A percentile compares a stretch with the other conserved stretches of the same genome.
These are phyloP conservation scores for Moniliophthora roreri DNA, from an alignment of 1,284 basidiomycete genomes.

Conservation along the genomic window DNA sequence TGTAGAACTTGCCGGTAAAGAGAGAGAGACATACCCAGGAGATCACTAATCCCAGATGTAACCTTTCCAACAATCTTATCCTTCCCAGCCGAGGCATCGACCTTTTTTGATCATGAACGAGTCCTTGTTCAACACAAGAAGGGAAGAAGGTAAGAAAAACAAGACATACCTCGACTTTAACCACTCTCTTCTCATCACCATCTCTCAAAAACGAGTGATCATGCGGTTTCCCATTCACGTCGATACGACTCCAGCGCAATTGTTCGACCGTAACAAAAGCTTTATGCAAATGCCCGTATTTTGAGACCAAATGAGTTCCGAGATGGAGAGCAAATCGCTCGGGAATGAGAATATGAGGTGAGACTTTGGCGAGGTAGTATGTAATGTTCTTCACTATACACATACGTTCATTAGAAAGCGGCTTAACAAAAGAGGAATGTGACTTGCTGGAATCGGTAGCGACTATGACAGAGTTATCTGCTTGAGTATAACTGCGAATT, in stretches of 20 bases:
- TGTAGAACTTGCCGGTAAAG: neutral
- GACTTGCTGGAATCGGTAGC: conserved; percentile 84
- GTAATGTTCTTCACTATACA: conserved; percentile 87
- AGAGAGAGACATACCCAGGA: conserved; percentile 59
- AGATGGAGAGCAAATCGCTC: conserved; percentile 89
- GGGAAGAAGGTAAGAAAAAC: neutral
- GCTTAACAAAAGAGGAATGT: conserved; percentile 1
- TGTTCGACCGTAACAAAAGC: conserved; percentile 78
- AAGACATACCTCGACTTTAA: conserved; percentile 61
- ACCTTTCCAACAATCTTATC: conserved; percentile 61
- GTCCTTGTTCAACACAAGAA: neutral
- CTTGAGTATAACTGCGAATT: conserved; percentile 67
- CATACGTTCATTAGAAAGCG: conserved; percentile 2
- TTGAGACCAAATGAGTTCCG: conserved; percentile 81
- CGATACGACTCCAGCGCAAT: conserved; percentile 86
- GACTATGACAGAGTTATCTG: conserved; percentile 83
- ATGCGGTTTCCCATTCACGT: conserved; percentile 58
- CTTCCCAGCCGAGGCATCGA: conserved; percentile 64
- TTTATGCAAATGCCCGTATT: conserved; percentile 80
- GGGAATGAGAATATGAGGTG: conserved; percentile 79
- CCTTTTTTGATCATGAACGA: conserved; percentile 28
- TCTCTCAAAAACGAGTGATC: conserved; percentile 85
- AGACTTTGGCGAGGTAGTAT: conserved; percentile 87
- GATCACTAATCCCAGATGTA: conserved; percentile 70
- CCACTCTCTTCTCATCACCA: conserved; percentile 84